Conservation (phyloP, 2,329 filamentous ascomycete species). For the Beauveria caledonica region DNA sequence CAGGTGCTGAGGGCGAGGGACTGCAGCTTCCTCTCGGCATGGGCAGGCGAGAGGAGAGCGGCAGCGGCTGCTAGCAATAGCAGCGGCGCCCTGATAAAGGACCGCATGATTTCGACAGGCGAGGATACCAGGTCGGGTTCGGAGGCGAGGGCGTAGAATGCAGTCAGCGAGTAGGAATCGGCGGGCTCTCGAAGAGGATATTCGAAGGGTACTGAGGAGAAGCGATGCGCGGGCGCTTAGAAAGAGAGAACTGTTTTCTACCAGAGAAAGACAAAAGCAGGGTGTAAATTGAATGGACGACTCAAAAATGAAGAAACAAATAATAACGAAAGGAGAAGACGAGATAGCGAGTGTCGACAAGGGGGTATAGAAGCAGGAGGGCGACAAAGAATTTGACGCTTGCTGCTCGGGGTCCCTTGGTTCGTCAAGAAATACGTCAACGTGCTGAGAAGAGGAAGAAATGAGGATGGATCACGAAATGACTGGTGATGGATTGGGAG, state of each 20-base stretch:
- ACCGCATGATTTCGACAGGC: conserved; percentile 32
- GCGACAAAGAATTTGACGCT: not conserved
- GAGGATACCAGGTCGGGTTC: not conserved
- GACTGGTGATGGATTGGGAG: not conserved
- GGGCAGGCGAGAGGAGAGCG: conserved; percentile 36
- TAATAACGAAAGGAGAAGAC: conserved; percentile 14
- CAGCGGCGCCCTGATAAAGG: conserved; percentile 35
- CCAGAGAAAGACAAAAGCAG: conserved; percentile 10
- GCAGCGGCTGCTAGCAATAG: conserved; percentile 37
- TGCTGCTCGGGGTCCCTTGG: not conserved
- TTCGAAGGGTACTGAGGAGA: not conserved
- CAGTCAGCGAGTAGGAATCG: not conserved
- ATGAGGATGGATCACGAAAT: not conserved
- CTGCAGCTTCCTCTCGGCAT: conserved; percentile 60
- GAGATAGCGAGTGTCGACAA: conserved; percentile 7
- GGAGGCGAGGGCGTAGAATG: not conserved
- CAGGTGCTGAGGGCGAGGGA: conserved; percentile 81
- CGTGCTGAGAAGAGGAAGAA: not conserved
- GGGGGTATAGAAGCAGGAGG: not conserved
- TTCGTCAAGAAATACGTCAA: not conserved
- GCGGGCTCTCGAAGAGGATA: not conserved
- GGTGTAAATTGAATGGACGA: not conserved
- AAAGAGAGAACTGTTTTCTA: conserved; percentile 2
- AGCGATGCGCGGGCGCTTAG: not conserved
- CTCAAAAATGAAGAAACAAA: conserved; percentile 5